phyloP scores from a whole-genome alignment of 2,329 filamentous ascomycete species.

The Epichloe sibirici region DNA sequence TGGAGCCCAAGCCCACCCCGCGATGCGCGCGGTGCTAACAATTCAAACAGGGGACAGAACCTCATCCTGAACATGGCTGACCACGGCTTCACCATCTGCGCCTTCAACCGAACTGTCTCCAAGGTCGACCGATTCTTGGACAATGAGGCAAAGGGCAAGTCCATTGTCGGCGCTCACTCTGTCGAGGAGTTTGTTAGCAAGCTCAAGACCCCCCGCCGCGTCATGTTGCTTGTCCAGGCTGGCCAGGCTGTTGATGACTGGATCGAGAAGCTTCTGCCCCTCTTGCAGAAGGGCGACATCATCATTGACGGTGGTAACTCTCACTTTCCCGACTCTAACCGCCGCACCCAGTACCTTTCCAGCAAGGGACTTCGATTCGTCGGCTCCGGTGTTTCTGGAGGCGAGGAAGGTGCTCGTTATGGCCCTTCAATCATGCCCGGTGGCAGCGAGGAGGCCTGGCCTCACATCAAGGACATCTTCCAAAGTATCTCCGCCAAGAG shows the following conservation, averaged over 20 bases:
- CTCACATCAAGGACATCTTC: conserved; percentile 97
- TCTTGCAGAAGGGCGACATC: conserved; percentile 80
- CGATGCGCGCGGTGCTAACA: conserved; percentile 1
- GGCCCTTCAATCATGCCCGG: conserved; percentile 97
- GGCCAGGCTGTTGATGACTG: conserved; percentile 97
- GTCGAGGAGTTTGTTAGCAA: conserved; percentile 91
- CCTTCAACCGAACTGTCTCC: conserved; percentile 95
- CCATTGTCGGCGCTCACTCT: conserved; percentile 84
- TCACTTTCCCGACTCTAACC: conserved; percentile 98
- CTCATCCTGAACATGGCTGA: conserved; percentile 83
- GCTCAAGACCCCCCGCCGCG: conserved; percentile 90
- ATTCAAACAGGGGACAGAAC: conserved; percentile 54
- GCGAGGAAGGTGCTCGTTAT: conserved; percentile 97
- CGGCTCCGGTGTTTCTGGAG: conserved; percentile 93
- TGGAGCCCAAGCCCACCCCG: background rate
- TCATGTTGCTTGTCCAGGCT: conserved; percentile 99
- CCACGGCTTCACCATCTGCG: conserved; percentile 90
- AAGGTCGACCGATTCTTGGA: conserved; percentile 93
- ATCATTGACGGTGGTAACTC: conserved; percentile 99
- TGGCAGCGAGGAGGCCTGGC: conserved; percentile 97
- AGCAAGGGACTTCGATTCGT: conserved; percentile 90
- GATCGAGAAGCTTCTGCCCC: conserved; percentile 86
- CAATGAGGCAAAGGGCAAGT: conserved; percentile 91
- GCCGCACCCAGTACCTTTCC: conserved; percentile 79
- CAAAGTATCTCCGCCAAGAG: conserved; percentile 96